Conservation (phyloP, 2,329 filamentous ascomycete species). For the Aspergillus tanneri region DNA sequence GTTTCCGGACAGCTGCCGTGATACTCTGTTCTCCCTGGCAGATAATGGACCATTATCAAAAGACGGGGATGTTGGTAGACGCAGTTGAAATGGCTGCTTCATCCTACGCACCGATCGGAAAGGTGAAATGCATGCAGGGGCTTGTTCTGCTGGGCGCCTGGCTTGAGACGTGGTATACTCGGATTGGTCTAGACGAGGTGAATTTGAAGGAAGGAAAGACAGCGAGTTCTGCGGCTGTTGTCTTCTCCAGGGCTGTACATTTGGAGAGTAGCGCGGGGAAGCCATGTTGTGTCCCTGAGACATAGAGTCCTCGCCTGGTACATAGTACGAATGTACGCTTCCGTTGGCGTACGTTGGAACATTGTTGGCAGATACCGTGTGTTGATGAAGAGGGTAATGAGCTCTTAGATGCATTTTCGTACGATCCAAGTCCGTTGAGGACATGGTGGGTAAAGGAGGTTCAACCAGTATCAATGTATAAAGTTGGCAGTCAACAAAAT, state of each 20-base stretch:
- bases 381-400: constrained; percentile 17
- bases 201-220: constrained; percentile 36
- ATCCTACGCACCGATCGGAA: constrained; percentile 42
- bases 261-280: constrained; percentile 25
- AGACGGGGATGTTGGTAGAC: constrained; percentile 36
- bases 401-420: constrained; percentile 23
- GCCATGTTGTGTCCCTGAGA: constrained; percentile 14
- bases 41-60: constrained; percentile 26
- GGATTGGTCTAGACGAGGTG: constrained; percentile 29
- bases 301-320: constrained; percentile 11
- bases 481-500: constrained; percentile 15
- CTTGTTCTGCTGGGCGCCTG: constrained; percentile 29
- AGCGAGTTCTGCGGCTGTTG: constrained; percentile 35
- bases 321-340: constrained; percentile 20
- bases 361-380: constrained; percentile 20
- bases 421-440: constrained; percentile 30
- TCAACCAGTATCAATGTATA: constrained; percentile 16
- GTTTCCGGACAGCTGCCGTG: constrained; percentile 20
- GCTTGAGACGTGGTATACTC: constrained; percentile 29
- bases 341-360: constrained; percentile 18
- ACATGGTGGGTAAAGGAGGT: constrained; percentile 26
- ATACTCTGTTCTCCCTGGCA: constrained; percentile 19
- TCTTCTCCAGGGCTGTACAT: constrained; percentile 30
- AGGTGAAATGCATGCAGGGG: constrained; percentile 32
- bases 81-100: constrained; percentile 42